These are phyloP conservation scores for Tilletia horrida DNA, from an alignment of 1,284 basidiomycete genomes.

Conservation along the genomic window DNA sequence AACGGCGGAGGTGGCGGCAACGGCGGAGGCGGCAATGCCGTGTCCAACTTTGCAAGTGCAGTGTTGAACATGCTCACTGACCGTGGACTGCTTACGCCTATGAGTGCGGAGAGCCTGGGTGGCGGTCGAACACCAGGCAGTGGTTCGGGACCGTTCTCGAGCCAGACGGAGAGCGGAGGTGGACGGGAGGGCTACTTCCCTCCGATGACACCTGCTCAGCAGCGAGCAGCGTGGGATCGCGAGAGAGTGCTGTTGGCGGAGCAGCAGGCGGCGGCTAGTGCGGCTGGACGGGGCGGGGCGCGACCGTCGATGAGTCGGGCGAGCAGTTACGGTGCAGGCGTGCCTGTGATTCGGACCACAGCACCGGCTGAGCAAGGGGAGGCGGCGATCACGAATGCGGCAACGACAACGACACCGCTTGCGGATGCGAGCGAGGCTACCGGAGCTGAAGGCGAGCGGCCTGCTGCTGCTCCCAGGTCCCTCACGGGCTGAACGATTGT, in stretches of 20 bases:
- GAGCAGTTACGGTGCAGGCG: background rate
- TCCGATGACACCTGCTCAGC: slow-evolving; percentile 14
- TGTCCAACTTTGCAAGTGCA: slow-evolving; percentile 38
- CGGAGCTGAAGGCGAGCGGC: too few relatives aligned
- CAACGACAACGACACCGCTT: too few relatives aligned
- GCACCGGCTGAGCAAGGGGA: too few relatives aligned
- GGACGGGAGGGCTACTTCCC: slow-evolving; percentile 5
- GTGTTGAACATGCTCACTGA: slow-evolving; percentile 44
- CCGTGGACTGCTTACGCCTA: slow-evolving; percentile 34
- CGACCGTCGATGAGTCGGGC: background rate
- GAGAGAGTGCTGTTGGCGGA: slow-evolving; percentile 14
- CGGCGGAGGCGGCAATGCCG: slow-evolving; percentile 18
- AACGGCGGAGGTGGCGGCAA: background rate
- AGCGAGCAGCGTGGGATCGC: slow-evolving; percentile 15
- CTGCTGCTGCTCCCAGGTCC: too few relatives aligned
- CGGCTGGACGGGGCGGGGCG: background rate
- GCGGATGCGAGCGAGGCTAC: too few relatives aligned
- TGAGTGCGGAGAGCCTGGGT: background rate
- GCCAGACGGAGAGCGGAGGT: background rate
- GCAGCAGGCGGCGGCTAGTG: slow-evolving; percentile 13
- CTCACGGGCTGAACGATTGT: too few relatives aligned
- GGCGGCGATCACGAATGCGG: too few relatives aligned
- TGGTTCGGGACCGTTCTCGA: background rate
- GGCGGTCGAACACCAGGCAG: background rate
- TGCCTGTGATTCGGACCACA: too few relatives aligned